phyloP scores from a whole-genome alignment of 345 rosid genomes.

The Abelmoschus esculentus region DNA sequence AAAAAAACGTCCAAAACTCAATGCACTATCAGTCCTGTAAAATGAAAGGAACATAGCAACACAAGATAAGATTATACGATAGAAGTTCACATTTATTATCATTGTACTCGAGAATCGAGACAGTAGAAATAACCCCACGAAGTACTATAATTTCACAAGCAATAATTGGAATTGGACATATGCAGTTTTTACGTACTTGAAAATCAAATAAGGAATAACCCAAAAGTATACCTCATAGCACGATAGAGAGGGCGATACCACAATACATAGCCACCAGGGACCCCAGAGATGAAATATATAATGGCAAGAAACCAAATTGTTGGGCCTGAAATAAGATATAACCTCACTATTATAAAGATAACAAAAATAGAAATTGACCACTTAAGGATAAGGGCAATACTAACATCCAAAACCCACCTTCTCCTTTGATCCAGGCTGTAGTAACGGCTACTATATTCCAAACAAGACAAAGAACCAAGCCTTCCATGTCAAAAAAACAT shows the following conservation, averaged over 20 bases:
- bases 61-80: background rate
- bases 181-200: background rate
- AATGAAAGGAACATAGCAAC: constrained; percentile 7
- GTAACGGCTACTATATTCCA: constrained; percentile 96
- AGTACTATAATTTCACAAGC: background rate
- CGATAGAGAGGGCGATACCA: constrained; percentile 98
- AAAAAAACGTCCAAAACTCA: constrained; percentile 91
- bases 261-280: constrained; percentile 79
- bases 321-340: constrained; percentile 42
- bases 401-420: constrained; percentile 40
- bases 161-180: background rate
- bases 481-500: constrained; percentile 31
- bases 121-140: background rate
- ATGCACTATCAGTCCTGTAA: constrained; percentile 95
- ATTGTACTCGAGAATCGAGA: background rate
- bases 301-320: constrained; percentile 95
- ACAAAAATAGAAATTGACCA: background rate
- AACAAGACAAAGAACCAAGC: constrained; percentile 61
- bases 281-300: constrained; percentile 83
- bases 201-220: background rate
- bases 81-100: background rate
- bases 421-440: constrained; percentile 87
- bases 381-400: background rate
- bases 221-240: constrained; percentile 74
- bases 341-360: background rate